phyloP scores from a whole-genome alignment of 768 basidiomycete species.

The Panus rudis region DNA sequence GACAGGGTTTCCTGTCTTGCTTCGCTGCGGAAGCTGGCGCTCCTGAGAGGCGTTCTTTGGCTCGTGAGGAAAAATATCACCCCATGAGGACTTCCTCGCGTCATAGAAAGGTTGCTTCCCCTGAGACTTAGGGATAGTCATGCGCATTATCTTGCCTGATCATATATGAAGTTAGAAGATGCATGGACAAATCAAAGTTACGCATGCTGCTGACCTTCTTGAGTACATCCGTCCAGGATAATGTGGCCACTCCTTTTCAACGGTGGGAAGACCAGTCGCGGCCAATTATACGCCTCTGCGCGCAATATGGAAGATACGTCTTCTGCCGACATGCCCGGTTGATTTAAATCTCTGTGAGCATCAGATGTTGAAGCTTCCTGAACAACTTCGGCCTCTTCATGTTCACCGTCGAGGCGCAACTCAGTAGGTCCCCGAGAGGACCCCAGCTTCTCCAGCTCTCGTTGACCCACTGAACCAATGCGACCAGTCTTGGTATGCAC shows the following conservation, averaged over 20 bases:
- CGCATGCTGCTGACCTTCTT: constrained; percentile 50
- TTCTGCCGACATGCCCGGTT: constrained; percentile 10
- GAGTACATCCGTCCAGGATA: constrained; percentile 81
- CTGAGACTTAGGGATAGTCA: constrained; percentile 89
- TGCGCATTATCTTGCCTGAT: constrained; percentile 82
- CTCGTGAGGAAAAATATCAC: constrained; percentile 89
- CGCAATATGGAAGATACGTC: constrained; percentile 51
- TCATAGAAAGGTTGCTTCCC: constrained; percentile 96
- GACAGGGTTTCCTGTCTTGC: constrained; percentile 12
- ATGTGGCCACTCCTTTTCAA: constrained; percentile 89
- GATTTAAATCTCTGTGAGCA: background rate
- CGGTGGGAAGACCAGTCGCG: constrained; percentile 87
- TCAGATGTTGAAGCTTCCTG: background rate
- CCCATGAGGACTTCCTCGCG: constrained; percentile 89
- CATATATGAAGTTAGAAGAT: background rate
- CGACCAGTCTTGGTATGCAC: constrained; percentile 37
- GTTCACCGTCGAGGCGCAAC: constrained; percentile 16
- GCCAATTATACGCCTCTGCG: constrained; percentile 80
- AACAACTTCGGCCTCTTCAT: background rate
- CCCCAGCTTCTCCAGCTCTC: constrained; percentile 32
- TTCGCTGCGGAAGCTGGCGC: too few species aligned
- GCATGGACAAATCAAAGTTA: background rate
- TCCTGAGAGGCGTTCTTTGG: constrained; percentile 74
- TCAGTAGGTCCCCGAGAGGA: constrained; percentile 12
- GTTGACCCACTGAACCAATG: constrained; percentile 45